These are phyloP conservation scores for Tricholoma terreum DNA, from an alignment of 768 basidiomycete genomes.

Conservation along the genomic window DNA sequence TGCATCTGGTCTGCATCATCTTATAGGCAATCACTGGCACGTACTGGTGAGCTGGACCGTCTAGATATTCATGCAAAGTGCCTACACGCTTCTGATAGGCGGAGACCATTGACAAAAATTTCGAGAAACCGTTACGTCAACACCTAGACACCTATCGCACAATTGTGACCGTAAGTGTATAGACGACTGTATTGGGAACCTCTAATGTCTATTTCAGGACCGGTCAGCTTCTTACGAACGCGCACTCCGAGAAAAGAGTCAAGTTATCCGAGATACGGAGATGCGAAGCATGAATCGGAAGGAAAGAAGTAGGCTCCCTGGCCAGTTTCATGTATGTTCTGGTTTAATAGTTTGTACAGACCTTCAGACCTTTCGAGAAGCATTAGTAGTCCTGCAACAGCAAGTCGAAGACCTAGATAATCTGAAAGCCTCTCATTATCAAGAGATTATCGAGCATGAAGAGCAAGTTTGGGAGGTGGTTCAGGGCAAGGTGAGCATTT, in stretches of 20 bases:
- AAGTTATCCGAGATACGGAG: constrained; percentile 82
- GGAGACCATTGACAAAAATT: constrained; percentile 80
- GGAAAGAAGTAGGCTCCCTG: constrained; percentile 65
- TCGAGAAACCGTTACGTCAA: constrained; percentile 86
- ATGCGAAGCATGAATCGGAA: constrained; percentile 80
- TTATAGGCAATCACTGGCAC: constrained; percentile 91
- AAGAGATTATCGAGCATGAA: constrained; percentile 87
- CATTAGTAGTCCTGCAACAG: constrained; percentile 72
- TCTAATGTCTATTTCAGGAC: constrained; percentile 46
- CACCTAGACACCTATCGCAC: constrained; percentile 78
- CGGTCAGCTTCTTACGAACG: constrained; percentile 83
- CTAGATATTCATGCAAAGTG: not conserved
- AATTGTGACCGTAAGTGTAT: constrained; percentile 56
- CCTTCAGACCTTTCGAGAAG: constrained; percentile 84
- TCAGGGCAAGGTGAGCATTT: constrained; percentile 66
- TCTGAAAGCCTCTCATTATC: constrained; percentile 81
- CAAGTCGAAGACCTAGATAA: constrained; percentile 92
- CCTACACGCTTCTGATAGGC: constrained; percentile 44
- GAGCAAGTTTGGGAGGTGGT: constrained; percentile 95
- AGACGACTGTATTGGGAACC: constrained; percentile 1
- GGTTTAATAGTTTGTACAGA: constrained; percentile 43
- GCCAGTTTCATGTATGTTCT: not conserved
- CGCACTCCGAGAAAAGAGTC: constrained; percentile 78
- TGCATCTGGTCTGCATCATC: constrained; percentile 84
- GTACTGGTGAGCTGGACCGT: constrained; percentile 63